Evolutionary conservation across 208 protist species (phyloP).

Genomic region (Crithidia mellificae): DNA sequence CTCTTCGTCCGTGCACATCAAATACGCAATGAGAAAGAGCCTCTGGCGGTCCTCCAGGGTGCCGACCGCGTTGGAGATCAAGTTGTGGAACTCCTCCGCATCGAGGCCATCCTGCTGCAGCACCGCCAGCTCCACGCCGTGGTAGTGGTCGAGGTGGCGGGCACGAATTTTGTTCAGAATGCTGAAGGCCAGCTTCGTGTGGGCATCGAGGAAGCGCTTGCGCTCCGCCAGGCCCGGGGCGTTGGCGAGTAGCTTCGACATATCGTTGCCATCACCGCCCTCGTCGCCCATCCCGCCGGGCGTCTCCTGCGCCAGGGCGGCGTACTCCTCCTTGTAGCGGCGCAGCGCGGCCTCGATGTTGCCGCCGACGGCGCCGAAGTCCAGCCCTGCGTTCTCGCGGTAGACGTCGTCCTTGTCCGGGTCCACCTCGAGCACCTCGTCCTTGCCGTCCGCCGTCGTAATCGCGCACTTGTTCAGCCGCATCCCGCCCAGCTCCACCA

Average conservation of each 20-base stretch:
- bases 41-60: slow-evolving; percentile 74
- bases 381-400: slow-evolving; percentile 53
- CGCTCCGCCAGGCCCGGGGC: slow-evolving; percentile 79
- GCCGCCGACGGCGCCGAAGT: slow-evolving; percentile 76
- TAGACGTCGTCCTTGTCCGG: slow-evolving; percentile 86
- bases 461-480: slow-evolving; percentile 80
- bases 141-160: slow-evolving; percentile 76
- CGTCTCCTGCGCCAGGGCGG: slow-evolving; percentile 49
- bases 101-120: slow-evolving; percentile 74
- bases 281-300: slow-evolving; percentile 38
- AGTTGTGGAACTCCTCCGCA: slow-evolving; percentile 64
- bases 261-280: slow-evolving; percentile 56
- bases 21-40: slow-evolving; percentile 79
- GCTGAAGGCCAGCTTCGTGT: slow-evolving; percentile 80
- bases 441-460: slow-evolving; percentile 50
- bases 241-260: slow-evolving; percentile 78
- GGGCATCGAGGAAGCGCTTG: slow-evolving; percentile 83
- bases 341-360: slow-evolving; percentile 69
- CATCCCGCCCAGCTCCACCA: slow-evolving; percentile 81
- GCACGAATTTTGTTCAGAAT: slow-evolving; percentile 71
- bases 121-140: slow-evolving; percentile 79
- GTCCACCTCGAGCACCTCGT: slow-evolving; percentile 79
- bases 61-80: slow-evolving; percentile 49
- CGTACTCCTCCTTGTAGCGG: slow-evolving; percentile 78
- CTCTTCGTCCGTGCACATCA: slow-evolving; percentile 61